Base-by-base conservation (phyloP, 805 yeast genomes). In the Cyberlindnera euphorbiae region DNA sequence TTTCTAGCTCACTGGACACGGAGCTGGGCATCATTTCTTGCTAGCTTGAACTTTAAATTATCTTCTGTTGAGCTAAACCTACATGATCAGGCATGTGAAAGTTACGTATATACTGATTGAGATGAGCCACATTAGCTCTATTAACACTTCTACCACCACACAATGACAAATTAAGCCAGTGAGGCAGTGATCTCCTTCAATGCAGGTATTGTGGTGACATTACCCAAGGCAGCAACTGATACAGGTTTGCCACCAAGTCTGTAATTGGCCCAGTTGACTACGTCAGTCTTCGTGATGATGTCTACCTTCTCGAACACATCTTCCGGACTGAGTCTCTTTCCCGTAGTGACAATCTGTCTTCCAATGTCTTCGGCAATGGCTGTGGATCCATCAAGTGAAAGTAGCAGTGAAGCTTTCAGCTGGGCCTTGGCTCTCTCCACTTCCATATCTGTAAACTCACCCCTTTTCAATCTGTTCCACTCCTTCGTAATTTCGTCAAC, bases 341-440 rank as follows among this genome's bases (percentile, higher is more conserved):
- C 98, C 4, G 97, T 89, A 35, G 96, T 90, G 29, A 93, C 95
- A 38, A 93, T 70, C 61, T 93, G 98, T 62, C 98, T 80, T 18
- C 98, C 98, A 50, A 93, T 87, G 62, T 93, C 97, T 64, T 93
- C 99, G 22, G 97, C 97, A 33, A 88, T 78, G 6, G 97, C 90
- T 7, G 97, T 88, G 11, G 96, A 80, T 44, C 96, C 96, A 60
- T 93, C 99, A 30, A 93, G 69, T 6, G 96, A 84, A 38, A 93
- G 68, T 33, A 93, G 70, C 37, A 93, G 68, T 0, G 96, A 85
- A 1, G 97, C 97, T 64, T 90, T 89, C 47, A 93, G 70, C 63
- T 89, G 97, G 2, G 96, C 79, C 64, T 93, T 93, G 10, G 97
- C 95, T 38, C 96, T 79, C 58, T 81, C 94, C 10, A 93, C 93